Evolutionary conservation across 2,329 filamentous ascomycete genomes (phyloP).

Genomic region (Colletotrichum sp.): DNA sequence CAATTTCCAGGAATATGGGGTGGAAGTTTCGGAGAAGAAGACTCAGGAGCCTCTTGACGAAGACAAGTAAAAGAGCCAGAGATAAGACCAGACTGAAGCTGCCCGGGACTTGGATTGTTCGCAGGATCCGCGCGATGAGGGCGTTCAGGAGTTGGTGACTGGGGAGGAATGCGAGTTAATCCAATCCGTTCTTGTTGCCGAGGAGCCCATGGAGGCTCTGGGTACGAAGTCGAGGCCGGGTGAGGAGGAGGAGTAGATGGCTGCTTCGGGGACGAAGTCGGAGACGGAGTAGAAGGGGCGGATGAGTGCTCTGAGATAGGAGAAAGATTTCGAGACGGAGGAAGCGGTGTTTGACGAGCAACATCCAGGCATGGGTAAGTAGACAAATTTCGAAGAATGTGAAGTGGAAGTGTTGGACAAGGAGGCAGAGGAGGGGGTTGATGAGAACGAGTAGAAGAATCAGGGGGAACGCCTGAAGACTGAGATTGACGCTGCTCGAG

Average conservation of each 20-base stretch:
- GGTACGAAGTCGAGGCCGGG: too few species aligned
- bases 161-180: too few species aligned
- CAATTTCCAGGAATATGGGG: not conserved
- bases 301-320: not conserved
- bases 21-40: not conserved
- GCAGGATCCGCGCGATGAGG: too few species aligned
- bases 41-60: not conserved
- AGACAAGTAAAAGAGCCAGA: not conserved
- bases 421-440: not conserved
- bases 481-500: not conserved
- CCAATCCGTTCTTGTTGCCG: too few species aligned
- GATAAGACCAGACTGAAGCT: not conserved
- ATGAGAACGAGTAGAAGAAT: not conserved
- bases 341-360: not conserved
- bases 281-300: not conserved
- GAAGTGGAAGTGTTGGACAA: not conserved
- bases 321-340: not conserved
- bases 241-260: too few species aligned
- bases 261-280: too few species aligned
- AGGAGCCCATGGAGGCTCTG: too few species aligned
- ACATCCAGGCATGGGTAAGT: too few species aligned
- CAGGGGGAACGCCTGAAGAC: not conserved
- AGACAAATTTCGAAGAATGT: too few species aligned
- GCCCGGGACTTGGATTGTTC: not conserved
- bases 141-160: not conserved